Evolutionary conservation across 768 basidiomycete genomes (phyloP), one percentile per base, ranked within the genome.

Genomic region (Dacryopinax primogenitus): DNA sequence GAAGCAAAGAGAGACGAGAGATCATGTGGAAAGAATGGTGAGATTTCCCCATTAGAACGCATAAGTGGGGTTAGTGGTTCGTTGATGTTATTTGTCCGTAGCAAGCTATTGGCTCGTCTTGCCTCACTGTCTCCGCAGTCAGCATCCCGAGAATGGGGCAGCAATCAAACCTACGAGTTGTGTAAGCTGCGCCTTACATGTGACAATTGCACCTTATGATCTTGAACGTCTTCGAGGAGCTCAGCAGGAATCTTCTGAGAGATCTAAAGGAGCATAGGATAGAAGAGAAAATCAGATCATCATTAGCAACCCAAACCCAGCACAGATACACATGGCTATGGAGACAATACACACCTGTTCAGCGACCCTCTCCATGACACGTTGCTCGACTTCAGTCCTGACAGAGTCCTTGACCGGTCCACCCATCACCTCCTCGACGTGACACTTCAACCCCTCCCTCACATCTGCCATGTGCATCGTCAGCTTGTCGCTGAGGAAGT

Each of bases 51-150:
- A 21, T 80, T 73, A 0, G 83, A 82, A 0, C 82, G 79, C 16
- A 84, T 73, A 2, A 84, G 78, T 18, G 82, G 81, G 23, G 79
- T 76, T 32, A 83, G 73, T 1, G 73, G 72, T 62, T 84, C 82
- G 65, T 80, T 74, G 33, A 81, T 73, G 26, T 76, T 73, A 62
- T 75, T 72, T 3, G 76, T 71, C 33, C 77, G 74, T 68, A 82
- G 70, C 23, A 68, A 72, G 9, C 82, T 76, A 70, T 85, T 84
- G 18, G 69, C 72, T n/a, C 78, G 75, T 33, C 81, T 76, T 12
- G 81, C 80, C 72, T 84, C 80, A 3, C 81, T 82, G 67, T 21
- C 33, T 41, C 15, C 18, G 62, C 65, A 47, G 28, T 69, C 39
- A n/a, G 65, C 37, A 64, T 39, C 15, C 26, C 63, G 47, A 12